Evolutionary conservation across 2,329 filamentous ascomycete species (phyloP).

Genomic region (Colletotrichum sojae): DNA sequence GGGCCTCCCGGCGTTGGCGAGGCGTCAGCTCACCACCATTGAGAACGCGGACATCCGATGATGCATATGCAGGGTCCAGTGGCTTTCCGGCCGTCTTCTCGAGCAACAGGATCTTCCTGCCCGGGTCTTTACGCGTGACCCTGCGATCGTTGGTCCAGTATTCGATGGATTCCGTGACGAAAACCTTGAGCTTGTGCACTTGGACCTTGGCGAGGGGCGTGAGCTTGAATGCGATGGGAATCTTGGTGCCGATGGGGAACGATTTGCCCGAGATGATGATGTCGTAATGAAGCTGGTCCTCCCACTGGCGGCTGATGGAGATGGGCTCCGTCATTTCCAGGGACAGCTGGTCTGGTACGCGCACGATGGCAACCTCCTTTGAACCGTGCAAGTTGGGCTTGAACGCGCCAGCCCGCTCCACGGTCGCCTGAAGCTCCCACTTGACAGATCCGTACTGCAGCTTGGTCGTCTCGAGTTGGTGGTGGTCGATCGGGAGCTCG

Average conservation of each 20-base stretch:
- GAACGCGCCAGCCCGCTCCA: constrained; percentile 91
- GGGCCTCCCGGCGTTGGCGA: constrained; percentile 62
- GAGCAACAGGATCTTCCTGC: constrained; percentile 86
- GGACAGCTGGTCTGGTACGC: constrained; percentile 88
- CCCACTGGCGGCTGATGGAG: constrained; percentile 93
- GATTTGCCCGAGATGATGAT: constrained; percentile 97
- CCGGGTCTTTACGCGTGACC: constrained; percentile 87
- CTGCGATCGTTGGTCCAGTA: constrained; percentile 90
- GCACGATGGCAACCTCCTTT: constrained; percentile 87
- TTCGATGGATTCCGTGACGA: constrained; percentile 90
- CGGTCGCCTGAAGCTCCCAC: constrained; percentile 87
- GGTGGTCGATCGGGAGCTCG: constrained; percentile 90
- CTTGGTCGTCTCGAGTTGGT: constrained; percentile 89
- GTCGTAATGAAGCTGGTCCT: constrained; percentile 95
- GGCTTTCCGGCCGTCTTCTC: constrained; percentile 89
- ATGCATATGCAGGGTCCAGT: constrained; percentile 79
- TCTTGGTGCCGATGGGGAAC: constrained; percentile 88
- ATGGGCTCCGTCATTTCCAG: constrained; percentile 94
- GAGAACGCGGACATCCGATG: constrained; percentile 82
- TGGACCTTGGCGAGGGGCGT: constrained; percentile 94
- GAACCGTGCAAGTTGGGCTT: constrained; percentile 87
- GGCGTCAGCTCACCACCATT: constrained; percentile 83
- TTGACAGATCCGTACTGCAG: constrained; percentile 89
- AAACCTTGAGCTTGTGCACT: constrained; percentile 92
- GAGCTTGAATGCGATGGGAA: constrained; percentile 94